These are phyloP conservation scores for Themeda triandra DNA, from an alignment of 176 grass and related monocot species.

Conservation along the genomic window DNA sequence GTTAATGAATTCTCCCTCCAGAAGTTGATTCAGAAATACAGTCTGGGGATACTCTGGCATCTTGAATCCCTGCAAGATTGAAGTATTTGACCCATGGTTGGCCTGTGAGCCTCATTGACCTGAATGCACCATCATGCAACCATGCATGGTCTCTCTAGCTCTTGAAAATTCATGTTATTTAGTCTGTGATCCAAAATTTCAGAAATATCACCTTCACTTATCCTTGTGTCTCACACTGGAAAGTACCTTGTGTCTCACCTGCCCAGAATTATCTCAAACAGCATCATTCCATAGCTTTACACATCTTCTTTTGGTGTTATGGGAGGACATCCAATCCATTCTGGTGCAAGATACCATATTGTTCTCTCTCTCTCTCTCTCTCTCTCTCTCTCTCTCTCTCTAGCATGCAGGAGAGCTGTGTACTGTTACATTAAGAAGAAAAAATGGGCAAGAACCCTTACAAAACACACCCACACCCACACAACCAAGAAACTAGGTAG, in stretches of 20 bases:
- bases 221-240: constrained; percentile 17
- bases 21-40: constrained; percentile 8
- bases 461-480: too few relatives aligned
- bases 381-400: too few relatives aligned
- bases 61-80: constrained; percentile 21
- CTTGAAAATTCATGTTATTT: neutral
- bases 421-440: too few relatives aligned
- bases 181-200: constrained; percentile 2
- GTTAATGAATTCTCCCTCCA: neutral
- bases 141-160: constrained; percentile 39
- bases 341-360: constrained; percentile 37
- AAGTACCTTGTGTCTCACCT: constrained; percentile 3
- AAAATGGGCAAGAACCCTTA: too few relatives aligned
- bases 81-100: constrained; percentile 26
- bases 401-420: too few relatives aligned
- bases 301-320: constrained; percentile 38
- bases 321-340: constrained; percentile 30
- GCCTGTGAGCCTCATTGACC: constrained; percentile 22
- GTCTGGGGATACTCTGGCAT: constrained; percentile 1
- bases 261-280: constrained; percentile 35
- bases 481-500: too few relatives aligned
- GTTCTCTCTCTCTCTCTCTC: neutral
- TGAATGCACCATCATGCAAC: constrained; percentile 42
- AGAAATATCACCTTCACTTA: neutral
- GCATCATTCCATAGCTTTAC: constrained; percentile 46